Evolutionary conservation across 2,329 filamentous ascomycete genomes (phyloP).

Genomic region (Aspergillus sp.): DNA sequence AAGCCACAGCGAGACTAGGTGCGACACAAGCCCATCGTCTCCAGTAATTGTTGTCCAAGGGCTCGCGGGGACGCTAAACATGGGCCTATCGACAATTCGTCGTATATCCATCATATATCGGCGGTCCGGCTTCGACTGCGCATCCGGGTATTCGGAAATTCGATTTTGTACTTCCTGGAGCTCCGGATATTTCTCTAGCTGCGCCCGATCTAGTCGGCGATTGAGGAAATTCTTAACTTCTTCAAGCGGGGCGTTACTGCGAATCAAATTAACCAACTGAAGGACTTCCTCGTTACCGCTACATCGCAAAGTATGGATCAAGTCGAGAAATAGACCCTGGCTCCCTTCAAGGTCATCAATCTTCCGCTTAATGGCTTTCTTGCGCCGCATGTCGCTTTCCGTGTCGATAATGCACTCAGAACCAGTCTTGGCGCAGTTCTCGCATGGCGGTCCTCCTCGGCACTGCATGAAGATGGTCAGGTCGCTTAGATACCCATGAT

Average conservation of each 20-base stretch:
- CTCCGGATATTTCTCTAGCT: not conserved
- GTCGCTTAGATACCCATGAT: no score
- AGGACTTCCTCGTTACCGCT: slow-evolving; percentile 7
- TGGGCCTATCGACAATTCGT: slow-evolving; percentile 7
- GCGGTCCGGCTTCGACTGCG: no score
- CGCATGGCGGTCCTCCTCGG: slow-evolving; percentile 15
- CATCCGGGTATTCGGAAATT: not conserved
- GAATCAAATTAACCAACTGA: slow-evolving; percentile 16
- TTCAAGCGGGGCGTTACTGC: slow-evolving; percentile 14
- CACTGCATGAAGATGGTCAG: no score
- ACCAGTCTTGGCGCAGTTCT: slow-evolving; percentile 12
- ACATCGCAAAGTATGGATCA: slow-evolving; percentile 13
- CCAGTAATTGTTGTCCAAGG: slow-evolving; percentile 26
- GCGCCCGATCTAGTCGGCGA: no score
- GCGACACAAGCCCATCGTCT: slow-evolving; percentile 22
- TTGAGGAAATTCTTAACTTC: slow-evolving; percentile 12
- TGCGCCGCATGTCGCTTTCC: slow-evolving; percentile 15
- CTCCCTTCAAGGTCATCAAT: slow-evolving; percentile 13
- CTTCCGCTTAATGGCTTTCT: slow-evolving; percentile 14
- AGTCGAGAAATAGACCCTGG: slow-evolving; percentile 7
- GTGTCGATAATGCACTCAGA: slow-evolving; percentile 14
- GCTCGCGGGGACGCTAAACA: slow-evolving; percentile 10
- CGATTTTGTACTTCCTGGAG: not conserved
- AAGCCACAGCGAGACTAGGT: slow-evolving; percentile 17
- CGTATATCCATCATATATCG: slow-evolving; percentile 8